Percentiles rank a stretch among this genome's conserved stretches.
phyloP scores from a whole-genome alignment of 495 filamentous ascomycete genomes.

The Hypomontagnella monticulosa region DNA sequence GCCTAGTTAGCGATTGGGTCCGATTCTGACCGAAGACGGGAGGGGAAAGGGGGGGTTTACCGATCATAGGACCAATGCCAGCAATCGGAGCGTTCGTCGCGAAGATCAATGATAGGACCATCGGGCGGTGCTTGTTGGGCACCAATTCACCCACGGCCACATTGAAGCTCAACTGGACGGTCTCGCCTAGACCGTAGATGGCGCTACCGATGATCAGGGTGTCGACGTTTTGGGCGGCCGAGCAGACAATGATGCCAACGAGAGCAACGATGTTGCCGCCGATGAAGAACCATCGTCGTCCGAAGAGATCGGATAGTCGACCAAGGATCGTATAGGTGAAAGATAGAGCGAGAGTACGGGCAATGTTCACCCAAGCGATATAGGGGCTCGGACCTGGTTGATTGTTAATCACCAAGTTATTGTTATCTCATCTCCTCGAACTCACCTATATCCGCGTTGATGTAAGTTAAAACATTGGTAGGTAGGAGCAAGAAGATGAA shows the following conservation, averaged over 20 bases:
- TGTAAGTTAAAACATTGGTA: conserved; percentile 44
- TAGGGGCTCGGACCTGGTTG: conserved; percentile 50
- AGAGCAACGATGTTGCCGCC: conserved; percentile 52
- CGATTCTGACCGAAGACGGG: background rate
- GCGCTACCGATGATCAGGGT: conserved; percentile 56
- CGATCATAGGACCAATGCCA: conserved; percentile 54
- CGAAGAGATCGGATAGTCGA: conserved; percentile 63
- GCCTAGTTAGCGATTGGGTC: conserved; percentile 12
- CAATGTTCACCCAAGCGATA: conserved; percentile 50
- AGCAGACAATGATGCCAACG: conserved; percentile 57
- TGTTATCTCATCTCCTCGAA: background rate
- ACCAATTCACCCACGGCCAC: conserved; percentile 59
- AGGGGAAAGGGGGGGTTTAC: conserved; percentile 14
- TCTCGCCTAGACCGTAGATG: conserved; percentile 47
- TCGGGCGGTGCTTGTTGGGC: conserved; percentile 54
- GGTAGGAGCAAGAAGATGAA: conserved; percentile 44
- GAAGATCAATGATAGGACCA: conserved; percentile 53
- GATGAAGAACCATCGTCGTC: conserved; percentile 62
- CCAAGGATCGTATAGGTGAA: conserved; percentile 53
- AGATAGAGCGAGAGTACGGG: conserved; percentile 47
- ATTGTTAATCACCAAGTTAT: conserved; percentile 26
- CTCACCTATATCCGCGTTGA: conserved; percentile 45
- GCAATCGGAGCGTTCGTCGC: conserved; percentile 50
- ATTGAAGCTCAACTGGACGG: conserved; percentile 54
- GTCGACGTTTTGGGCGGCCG: conserved; percentile 55